Base-by-base conservation (phyloP, 441 rosid species). In the Isatis lusitanica region DNA sequence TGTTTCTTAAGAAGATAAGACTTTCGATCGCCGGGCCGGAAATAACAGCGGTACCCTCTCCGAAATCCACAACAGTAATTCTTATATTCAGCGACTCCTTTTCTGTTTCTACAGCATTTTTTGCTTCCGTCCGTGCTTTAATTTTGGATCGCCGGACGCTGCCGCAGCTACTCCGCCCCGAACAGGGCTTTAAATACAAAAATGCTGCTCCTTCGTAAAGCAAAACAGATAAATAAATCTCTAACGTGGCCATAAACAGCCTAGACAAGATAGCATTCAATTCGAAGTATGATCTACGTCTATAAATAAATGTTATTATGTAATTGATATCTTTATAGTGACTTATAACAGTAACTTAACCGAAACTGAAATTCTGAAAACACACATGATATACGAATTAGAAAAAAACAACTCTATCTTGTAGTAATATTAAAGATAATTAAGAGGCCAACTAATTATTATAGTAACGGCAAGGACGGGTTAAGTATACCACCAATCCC, bases 391-490 rank as follows among this genome's bases (percentile, higher is more conserved):
- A 21, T 50, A 48, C 12, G 28, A 9, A 48, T 21, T n/a, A 17
- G 39, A 18, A 26, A 60, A 38, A 39, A 9, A 7, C 9, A 11
- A 35, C 1, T 1, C 2, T 24, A 15, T 24, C 56, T 24, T 17
- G 26, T 47, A 48, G 6, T 3, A 7, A 59, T 39, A 36, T 17
- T 17, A 59, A 59, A 10, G n/a, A 36, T n/a, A n/a, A n/a, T 17
- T 21, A 10, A 38, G 21, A 12, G 60, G 35, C 60, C 31, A 38
- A 28, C 48, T 51, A 51, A 40, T 60, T 1, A 12, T 16, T 17
- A 15, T 15, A 21, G 68, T 61, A 71, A 50, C 68, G 68, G 61
- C 62, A 30, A 46, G 43, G 16, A 51, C 62, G 47, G 57, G 47
- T 21, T 50, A 61, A 13, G 47, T 48, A 60, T 15, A 38, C 68